These are phyloP conservation scores for Pyrus pyrifolia DNA, from an alignment of 306 rosid genomes.

Conservation along the genomic window DNA sequence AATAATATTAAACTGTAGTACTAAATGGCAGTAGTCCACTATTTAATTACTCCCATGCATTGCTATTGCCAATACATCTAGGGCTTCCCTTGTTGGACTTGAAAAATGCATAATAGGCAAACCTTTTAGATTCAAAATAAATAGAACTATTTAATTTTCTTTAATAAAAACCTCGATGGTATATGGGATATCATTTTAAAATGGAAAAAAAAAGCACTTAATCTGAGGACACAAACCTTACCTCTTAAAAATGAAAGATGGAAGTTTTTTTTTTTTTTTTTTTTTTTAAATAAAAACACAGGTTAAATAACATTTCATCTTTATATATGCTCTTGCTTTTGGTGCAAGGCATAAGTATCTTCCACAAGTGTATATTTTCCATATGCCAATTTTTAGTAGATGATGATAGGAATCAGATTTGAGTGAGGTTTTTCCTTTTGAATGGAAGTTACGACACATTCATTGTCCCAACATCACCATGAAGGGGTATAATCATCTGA, in stretches of 20 bases:
- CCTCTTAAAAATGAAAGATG: too few species aligned
- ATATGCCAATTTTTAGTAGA: background rate
- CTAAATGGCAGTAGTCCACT: background rate
- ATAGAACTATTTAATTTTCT: background rate
- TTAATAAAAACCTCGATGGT: background rate
- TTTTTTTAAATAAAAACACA: background rate
- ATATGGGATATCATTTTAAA: background rate
- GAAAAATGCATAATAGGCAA: background rate
- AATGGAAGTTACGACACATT: background rate
- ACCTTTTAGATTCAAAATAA: background rate
- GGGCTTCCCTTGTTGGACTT: conserved; percentile 1
- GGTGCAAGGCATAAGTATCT: background rate
- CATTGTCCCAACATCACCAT: background rate
- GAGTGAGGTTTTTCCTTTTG: background rate
- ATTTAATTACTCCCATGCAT: conserved; percentile 10
- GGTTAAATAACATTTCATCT: background rate
- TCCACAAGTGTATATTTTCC: background rate
- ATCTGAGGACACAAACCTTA: too few species aligned
- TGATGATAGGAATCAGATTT: background rate
- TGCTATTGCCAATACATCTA: conserved; percentile 5
- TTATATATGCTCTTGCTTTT: background rate
- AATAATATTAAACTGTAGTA: too few species aligned
- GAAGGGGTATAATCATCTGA: background rate
- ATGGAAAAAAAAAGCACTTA: too few species aligned
- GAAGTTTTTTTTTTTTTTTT: too few species aligned